Evolutionary conservation across 495 filamentous ascomycete species (phyloP).

Genomic region (Penicillium bialowiezense): DNA sequence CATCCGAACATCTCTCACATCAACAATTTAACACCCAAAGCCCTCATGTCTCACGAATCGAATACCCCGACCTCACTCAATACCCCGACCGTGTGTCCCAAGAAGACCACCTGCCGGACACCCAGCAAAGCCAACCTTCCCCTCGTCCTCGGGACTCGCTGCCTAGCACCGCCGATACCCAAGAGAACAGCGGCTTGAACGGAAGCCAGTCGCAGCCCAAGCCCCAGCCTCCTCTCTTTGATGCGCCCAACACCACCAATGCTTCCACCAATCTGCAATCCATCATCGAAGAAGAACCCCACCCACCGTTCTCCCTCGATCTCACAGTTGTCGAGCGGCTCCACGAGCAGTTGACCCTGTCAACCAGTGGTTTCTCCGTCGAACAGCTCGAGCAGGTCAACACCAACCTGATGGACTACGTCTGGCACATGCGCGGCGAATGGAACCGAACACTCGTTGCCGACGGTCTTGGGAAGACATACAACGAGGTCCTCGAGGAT

Average conservation of each 20-base stretch:
- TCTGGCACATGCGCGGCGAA: constrained; percentile 76
- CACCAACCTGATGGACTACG: constrained; percentile 80
- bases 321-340: constrained; percentile 52
- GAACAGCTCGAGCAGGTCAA: constrained; percentile 95
- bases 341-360: constrained; percentile 54
- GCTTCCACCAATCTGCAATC: constrained; percentile 37
- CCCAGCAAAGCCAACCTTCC: constrained; percentile 43
- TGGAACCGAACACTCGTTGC: constrained; percentile 78
- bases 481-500: constrained; percentile 78
- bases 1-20: constrained; percentile 44
- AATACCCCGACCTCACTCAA: constrained; percentile 27
- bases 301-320: constrained; percentile 53
- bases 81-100: constrained; percentile 32
- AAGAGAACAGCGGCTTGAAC: constrained; percentile 29
- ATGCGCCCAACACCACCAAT: constrained; percentile 28
- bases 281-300: constrained; percentile 43
- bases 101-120: constrained; percentile 46
- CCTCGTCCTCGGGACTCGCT: constrained; percentile 23
- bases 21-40: constrained; percentile 60
- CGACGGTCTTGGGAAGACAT: constrained; percentile 56
- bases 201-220: constrained; percentile 41
- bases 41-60: constrained; percentile 29
- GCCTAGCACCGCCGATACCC: constrained; percentile 19
- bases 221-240: constrained; percentile 48
- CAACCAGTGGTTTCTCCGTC: constrained; percentile 75